Evolutionary conservation across 129 eudicot species (phyloP), one percentile per base, ranked within the genome.

Genomic region (Flaveria linearis): DNA sequence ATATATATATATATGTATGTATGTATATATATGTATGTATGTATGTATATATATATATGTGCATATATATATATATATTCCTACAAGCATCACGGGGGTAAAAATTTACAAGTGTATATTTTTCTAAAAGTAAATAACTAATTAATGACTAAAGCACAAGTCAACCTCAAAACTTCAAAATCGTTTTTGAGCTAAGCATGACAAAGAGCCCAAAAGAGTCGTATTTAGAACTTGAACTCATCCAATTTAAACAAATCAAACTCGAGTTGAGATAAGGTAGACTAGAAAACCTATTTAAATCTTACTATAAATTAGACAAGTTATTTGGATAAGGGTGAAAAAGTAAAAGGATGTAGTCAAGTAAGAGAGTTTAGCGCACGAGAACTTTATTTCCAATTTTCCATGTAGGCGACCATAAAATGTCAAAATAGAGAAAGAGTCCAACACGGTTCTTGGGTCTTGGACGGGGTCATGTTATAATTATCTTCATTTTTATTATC

Each of bases 351-450:
- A 49, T 9, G 20, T 42, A 33, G 4, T 17, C 25, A 36, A 11
- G 9, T 25, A 8, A 15, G 41, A 25, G 41, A 57, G 12, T 76
- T 47, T 13, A 61, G 47, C 23, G 2, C 33, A 65, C 22, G 61
- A 28, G 7, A 75, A 42, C 39, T 45, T 46, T 4, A 57, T 43
- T 61, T 61, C 43, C 50, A 17, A n/a, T n/a, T n/a, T n/a, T n/a
- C n/a, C n/a, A n/a, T 55, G 76, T 12, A 55, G 71, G 76, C 49
- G 47, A 74, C 42, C 26, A 72, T 30, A 52, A 72, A 53, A 67
- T 58, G 74, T 64, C 78, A 73, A 80, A 72, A 52, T n/a, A 53
- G 69, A 73, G 68, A 73, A 52, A 64, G 79, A 72, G 74, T 80
- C 83, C 68, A 73, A 50, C 83, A 80, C 74, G 83, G 36, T 68